These are phyloP conservation scores for Trametes meyenii DNA, from an alignment of 768 basidiomycete species.

Conservation along the genomic window DNA sequence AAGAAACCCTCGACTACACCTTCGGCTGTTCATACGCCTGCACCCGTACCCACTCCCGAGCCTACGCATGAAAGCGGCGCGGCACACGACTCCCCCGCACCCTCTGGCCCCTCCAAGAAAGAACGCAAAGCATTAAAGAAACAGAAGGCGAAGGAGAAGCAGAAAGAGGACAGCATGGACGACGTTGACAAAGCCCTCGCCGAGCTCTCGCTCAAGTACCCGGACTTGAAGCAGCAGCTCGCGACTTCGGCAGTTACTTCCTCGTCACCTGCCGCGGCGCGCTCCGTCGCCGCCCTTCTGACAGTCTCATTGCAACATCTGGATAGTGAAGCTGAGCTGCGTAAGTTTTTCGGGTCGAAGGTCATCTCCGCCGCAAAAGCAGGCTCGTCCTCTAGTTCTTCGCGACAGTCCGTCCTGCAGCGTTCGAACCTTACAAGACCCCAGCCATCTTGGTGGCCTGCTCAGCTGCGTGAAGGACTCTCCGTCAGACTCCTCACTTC, in stretches of 20 bases:
- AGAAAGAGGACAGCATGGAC: constrained; percentile 54
- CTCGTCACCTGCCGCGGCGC: constrained; percentile 31
- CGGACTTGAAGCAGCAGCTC: constrained; percentile 48
- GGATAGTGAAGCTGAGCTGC: constrained; percentile 88
- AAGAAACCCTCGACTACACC: constrained; percentile 24
- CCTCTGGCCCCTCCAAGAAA: constrained; percentile 36
- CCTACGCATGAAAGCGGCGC: neutral
- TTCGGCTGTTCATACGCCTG: constrained; percentile 5
- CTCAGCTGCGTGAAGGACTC: constrained; percentile 70
- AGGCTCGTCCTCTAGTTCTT: constrained; percentile 29
- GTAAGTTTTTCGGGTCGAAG: constrained; percentile 91
- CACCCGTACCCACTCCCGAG: constrained; percentile 1
- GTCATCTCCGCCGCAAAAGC: constrained; percentile 71
- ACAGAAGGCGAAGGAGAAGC: constrained; percentile 61
- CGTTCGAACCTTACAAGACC: constrained; percentile 81
- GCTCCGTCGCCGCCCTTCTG: constrained; percentile 55
- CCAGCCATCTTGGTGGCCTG: constrained; percentile 74
- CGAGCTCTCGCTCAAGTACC: constrained; percentile 80
- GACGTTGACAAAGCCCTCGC: constrained; percentile 85
- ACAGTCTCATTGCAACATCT: constrained; percentile 81
- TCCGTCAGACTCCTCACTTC: constrained; percentile 59
- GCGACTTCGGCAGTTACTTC: constrained; percentile 28
- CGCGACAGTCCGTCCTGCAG: constrained; percentile 46
- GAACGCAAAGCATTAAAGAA: constrained; percentile 63
- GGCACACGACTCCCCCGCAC: constrained; percentile 8